Base-by-base conservation (phyloP, 257 asterid genomes). In the Solanum microdontum region DNA sequence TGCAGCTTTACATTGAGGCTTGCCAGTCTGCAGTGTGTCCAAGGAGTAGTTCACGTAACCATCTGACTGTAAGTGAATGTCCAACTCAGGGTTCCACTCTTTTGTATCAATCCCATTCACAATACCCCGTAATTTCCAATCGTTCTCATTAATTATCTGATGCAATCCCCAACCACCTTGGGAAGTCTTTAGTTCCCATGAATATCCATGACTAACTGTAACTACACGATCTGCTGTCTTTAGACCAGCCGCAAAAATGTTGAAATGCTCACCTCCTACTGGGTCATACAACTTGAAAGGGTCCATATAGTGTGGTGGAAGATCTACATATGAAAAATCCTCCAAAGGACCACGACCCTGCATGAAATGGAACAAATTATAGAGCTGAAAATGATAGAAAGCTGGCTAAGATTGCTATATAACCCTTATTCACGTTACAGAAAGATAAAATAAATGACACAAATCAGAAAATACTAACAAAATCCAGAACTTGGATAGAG, bases 81-180 rank as follows among this genome's bases (percentile, higher is more conserved):
- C 99, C 74, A 88, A 75, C 89, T 93, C 94, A 2, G 99, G 99
- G 90, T 93, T 93, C 99, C 99, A 97, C 8, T 96, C 99, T 32
- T 94, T 69, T 2, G 96, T 92, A 88, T 97, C 99, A n/a, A 97
- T 97, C 48, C 99, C 99, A 33, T 97, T 97, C 84, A 96, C 99
- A 23, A 96, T 96, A 10, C 99, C 99, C 23, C 91, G 86, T 5
- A 97, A 88, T 90, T 97, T 97, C 99, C 99, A 97, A 73, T 93
- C 94, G 33, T 91, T 92, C 86, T 93, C 93, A 15, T 92, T 95
- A 62, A 97, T 96, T 91, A 97, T 93, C 23, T 88, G 92, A 12
- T 97, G 96, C 62, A 97, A 91, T 75, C 99, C 99, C 99, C 99
- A 96, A 55, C 99, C 99, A 37, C 99, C 99, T 91, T 95, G 98